Conservation (phyloP, 352 stramenopile species). For the Phytopythium helicoides region DNA sequence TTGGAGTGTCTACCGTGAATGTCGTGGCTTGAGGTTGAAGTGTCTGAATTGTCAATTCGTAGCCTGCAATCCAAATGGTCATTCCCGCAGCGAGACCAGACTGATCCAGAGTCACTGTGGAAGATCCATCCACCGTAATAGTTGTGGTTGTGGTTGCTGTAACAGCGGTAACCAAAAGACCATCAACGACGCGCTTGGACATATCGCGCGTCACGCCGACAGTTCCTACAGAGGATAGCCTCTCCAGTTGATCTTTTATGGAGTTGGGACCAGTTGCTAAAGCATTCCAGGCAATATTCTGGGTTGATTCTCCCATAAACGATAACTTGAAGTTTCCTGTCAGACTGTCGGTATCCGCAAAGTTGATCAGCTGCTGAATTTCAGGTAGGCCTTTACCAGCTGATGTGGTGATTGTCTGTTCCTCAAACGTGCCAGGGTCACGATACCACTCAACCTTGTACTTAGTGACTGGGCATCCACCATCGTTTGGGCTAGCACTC, state of each 20-base stretch:
- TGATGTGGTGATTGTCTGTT: conserved; percentile 79
- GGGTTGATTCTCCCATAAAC: conserved; percentile 54
- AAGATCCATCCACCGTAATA: conserved; percentile 25
- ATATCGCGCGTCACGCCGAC: conserved; percentile 47
- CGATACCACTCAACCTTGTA: conserved; percentile 83
- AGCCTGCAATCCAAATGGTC: conserved; percentile 56
- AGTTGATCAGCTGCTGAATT: conserved; percentile 53
- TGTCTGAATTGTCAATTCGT: conserved; percentile 27
- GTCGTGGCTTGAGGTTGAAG: conserved; percentile 5
- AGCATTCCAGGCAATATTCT: conserved; percentile 73
- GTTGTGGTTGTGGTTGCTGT: conserved; percentile 23
- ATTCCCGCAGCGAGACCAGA: conserved; percentile 22
- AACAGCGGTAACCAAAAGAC: conserved; percentile 26
- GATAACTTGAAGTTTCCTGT: conserved; percentile 66
- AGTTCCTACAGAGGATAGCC: conserved; percentile 59
- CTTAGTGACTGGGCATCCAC: conserved; percentile 47
- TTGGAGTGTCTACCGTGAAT: conserved; percentile 15
- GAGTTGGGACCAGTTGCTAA: conserved; percentile 50
- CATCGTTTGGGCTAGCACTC: conserved; percentile 24
- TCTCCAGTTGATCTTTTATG: conserved; percentile 67
- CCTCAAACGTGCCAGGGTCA: conserved; percentile 41
- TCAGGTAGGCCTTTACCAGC: conserved; percentile 63
- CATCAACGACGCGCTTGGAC: conserved; percentile 42
- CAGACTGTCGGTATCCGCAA: conserved; percentile 55
- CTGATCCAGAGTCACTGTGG: conserved; percentile 17